Evolutionary conservation across 2,329 filamentous ascomycete genomes (phyloP).

Genomic region (Trichophaea hybrida): DNA sequence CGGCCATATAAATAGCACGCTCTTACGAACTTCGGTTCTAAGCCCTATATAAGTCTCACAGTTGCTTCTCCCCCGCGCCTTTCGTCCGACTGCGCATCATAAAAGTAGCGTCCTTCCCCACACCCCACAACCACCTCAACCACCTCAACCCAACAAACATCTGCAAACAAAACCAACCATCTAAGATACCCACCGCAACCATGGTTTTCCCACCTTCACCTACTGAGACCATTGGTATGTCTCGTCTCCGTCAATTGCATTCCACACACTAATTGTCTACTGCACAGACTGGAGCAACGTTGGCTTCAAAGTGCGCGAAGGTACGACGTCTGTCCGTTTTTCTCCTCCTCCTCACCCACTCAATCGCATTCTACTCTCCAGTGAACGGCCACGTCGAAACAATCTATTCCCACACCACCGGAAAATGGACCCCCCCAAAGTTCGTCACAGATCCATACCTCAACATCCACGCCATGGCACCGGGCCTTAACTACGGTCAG

Average conservation of each 20-base stretch:
- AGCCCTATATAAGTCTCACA: too few relatives aligned
- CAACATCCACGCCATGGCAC: slow-evolving; percentile 85
- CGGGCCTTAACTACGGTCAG: slow-evolving; percentile 90
- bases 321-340: neutral
- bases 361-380: slow-evolving; percentile 29
- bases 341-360: neutral
- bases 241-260: neutral
- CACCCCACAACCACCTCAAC: neutral
- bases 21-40: too few relatives aligned
- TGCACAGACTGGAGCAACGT: slow-evolving; percentile 71
- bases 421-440: slow-evolving; percentile 60
- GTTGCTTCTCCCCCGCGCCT: neutral
- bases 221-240: slow-evolving; percentile 55
- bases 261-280: neutral
- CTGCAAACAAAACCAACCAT: neutral
- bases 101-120: slow-evolving; percentile 2
- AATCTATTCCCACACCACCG: slow-evolving; percentile 59
- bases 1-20: too few relatives aligned
- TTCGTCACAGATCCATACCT: slow-evolving; percentile 77
- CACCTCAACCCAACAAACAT: neutral
- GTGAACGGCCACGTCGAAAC: slow-evolving; percentile 93
- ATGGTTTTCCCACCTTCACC: slow-evolving; percentile 60
- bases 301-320: slow-evolving; percentile 65
- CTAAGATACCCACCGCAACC: neutral
- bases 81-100: neutral